Evolutionary conservation across 495 filamentous ascomycete genomes (phyloP), one percentile per base, ranked within the genome.

Genomic region (Cercophora scortea): DNA sequence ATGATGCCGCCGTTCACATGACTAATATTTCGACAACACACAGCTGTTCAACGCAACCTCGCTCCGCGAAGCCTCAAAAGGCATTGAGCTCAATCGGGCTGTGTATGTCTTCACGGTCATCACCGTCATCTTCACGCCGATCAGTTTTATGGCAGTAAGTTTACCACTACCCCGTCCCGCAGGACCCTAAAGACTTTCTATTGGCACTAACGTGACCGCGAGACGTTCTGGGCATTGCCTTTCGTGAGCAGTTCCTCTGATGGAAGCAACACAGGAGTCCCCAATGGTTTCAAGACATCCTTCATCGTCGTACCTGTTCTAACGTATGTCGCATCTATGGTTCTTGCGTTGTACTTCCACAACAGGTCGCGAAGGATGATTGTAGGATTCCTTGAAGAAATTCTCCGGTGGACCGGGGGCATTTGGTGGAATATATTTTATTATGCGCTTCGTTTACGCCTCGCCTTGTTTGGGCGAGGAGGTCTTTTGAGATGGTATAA

Each of bases 21-120:
- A 40, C 38, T 15, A 8, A 40, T 25, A 2, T 2, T 1, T 40
- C 38, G 2, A 8, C 38, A 2, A 3, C 38, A 15, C 8, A 6
- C 12, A 56, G 54, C 9, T 56, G 6, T 56, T 56, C 40, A 56
- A 56, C 45, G 54, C 54, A 8, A 56, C 49, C 1, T 52, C 54
- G 1, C 40, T 56, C 1, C 49, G 54, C n/a, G 54, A 56, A 32
- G 50, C 54, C 0, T 6, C 45, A 0, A 56, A 52, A 19, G 45
- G 49, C 4, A 52, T 56, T 0, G 40, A 42, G 15, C 40, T 56
- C 0, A 56, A 56, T 45, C 36, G 49, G 25, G 54, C 54, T 4
- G 39, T 52, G 8, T 56, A 56, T 45, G 41, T 56, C 7, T 56
- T 49, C 18, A 56, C 54, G 8, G 39, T 56, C 25, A 48, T 56